Evolutionary conservation across 208 protist genomes (phyloP).

Genomic region (Herpetomonas tarakana): DNA sequence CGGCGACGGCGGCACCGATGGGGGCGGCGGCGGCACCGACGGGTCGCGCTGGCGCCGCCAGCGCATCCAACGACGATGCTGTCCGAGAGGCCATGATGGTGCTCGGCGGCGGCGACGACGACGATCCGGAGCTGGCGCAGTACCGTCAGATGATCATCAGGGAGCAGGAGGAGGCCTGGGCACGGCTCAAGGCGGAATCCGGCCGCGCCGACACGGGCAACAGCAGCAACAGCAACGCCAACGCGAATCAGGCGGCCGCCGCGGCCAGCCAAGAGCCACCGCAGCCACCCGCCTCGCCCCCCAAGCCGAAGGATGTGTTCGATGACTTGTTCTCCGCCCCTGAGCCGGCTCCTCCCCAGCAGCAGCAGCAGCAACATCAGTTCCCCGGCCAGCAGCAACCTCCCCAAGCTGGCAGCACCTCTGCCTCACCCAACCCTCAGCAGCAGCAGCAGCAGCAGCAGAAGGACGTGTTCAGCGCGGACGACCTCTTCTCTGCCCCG

Average conservation of each 20-base stretch:
- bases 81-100: constrained; percentile 55
- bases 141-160: constrained; percentile 54
- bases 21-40: constrained; percentile 1
- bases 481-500: constrained; percentile 43
- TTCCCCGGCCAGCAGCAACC: background rate
- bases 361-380: constrained; percentile 3
- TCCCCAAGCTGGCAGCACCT: constrained; percentile 15
- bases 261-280: background rate
- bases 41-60: background rate
- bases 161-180: constrained; percentile 75
- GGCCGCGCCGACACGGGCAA: constrained; percentile 8
- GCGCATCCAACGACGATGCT: constrained; percentile 17
- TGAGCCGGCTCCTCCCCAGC: constrained; percentile 14
- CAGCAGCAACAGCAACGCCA: constrained; percentile 1
- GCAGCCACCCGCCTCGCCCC: constrained; percentile 11
- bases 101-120: constrained; percentile 45
- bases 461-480: constrained; percentile 43
- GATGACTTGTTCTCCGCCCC: constrained; percentile 72
- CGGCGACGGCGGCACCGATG: constrained; percentile 1
- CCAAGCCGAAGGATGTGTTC: constrained; percentile 59
- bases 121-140: constrained; percentile 49
- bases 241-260: background rate
- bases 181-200: constrained; percentile 26
- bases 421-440: constrained; percentile 6
- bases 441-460: constrained; percentile 15